A percentile compares a stretch with the other conserved stretches of the same genome.
These are phyloP conservation scores for Ceriops zippeliana DNA, from an alignment of 345 rosid genomes.

Conservation along the genomic window DNA sequence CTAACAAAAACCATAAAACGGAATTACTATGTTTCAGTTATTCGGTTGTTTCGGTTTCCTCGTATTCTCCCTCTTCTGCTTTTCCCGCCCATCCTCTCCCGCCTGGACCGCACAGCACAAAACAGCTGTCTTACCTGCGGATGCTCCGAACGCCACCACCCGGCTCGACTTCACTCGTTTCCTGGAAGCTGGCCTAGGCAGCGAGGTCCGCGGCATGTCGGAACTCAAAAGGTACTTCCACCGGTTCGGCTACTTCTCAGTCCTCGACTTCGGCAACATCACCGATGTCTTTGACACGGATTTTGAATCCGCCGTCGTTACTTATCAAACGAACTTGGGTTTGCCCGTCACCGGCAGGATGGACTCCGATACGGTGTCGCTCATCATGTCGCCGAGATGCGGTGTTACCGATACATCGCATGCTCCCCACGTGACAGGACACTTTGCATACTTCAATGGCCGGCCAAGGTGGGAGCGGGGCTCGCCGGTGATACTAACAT, in stretches of 20 bases:
- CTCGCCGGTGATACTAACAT: slow-evolving; percentile 51
- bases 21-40: slow-evolving; percentile 35
- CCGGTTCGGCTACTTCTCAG: slow-evolving; percentile 69
- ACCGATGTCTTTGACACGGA: slow-evolving; percentile 59
- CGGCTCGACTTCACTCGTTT: slow-evolving; percentile 70
- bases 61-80: slow-evolving; percentile 20
- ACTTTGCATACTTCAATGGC: slow-evolving; percentile 60
- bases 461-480: slow-evolving; percentile 60
- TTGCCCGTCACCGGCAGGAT: slow-evolving; percentile 59
- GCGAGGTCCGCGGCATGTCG: slow-evolving; percentile 67
- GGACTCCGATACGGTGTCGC: slow-evolving; percentile 54
- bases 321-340: slow-evolving; percentile 61
- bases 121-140: slow-evolving; percentile 27
- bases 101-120: slow-evolving; percentile 43
- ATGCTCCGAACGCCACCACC: slow-evolving; percentile 28
- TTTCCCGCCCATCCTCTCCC: slow-evolving; percentile 30
- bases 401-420: slow-evolving; percentile 52
- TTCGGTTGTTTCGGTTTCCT: slow-evolving; percentile 29
- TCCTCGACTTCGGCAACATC: slow-evolving; percentile 26
- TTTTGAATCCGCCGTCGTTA: slow-evolving; percentile 48
- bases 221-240: slow-evolving; percentile 77
- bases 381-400: slow-evolving; percentile 71
- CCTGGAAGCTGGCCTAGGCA: slow-evolving; percentile 59
- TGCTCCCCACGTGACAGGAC: slow-evolving; percentile 37
- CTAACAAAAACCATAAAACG: neutral